Percentiles rank a stretch among this genome's conserved stretches.
These are phyloP conservation scores for Rhododendron simsii DNA, from an alignment of 148 eudicot species.

Conservation along the genomic window DNA sequence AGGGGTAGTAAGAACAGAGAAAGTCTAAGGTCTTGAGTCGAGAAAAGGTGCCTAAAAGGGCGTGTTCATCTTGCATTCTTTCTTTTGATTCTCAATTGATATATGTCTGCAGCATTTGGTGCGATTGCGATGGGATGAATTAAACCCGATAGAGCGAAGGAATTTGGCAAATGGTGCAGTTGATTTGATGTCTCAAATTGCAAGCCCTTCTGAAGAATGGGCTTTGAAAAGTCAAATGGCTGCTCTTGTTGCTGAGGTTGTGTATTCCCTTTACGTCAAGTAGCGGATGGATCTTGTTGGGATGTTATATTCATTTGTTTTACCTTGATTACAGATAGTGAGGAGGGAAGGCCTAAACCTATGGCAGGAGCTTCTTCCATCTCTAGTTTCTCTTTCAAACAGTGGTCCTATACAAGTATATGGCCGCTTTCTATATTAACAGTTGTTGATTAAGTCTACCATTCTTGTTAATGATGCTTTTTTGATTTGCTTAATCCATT, in stretches of 20 bases:
- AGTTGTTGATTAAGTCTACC: background rate
- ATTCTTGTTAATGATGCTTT: background rate
- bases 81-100: background rate
- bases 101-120: conserved; percentile 71
- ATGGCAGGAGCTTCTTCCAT: conserved; percentile 84
- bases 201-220: conserved; percentile 79
- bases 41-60: background rate
- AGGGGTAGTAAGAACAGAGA: background rate
- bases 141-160: conserved; percentile 49
- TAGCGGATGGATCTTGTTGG: conserved; percentile 6
- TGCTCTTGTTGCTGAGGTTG: conserved; percentile 95
- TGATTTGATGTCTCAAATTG: conserved; percentile 74
- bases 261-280: background rate
- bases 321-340: conserved; percentile 53
- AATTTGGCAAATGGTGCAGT: conserved; percentile 75
- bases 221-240: conserved; percentile 91
- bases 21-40: background rate
- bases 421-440: conserved; percentile 7
- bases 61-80: background rate
- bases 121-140: conserved; percentile 90
- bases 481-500: conserved; percentile 9
- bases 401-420: conserved; percentile 88
- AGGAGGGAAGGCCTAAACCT: conserved; percentile 82
- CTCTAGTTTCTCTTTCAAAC: conserved; percentile 67
- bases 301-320: conserved; percentile 7